phyloP scores from a whole-genome alignment of 2,329 filamentous ascomycete species.

The Zalaria obscura region DNA sequence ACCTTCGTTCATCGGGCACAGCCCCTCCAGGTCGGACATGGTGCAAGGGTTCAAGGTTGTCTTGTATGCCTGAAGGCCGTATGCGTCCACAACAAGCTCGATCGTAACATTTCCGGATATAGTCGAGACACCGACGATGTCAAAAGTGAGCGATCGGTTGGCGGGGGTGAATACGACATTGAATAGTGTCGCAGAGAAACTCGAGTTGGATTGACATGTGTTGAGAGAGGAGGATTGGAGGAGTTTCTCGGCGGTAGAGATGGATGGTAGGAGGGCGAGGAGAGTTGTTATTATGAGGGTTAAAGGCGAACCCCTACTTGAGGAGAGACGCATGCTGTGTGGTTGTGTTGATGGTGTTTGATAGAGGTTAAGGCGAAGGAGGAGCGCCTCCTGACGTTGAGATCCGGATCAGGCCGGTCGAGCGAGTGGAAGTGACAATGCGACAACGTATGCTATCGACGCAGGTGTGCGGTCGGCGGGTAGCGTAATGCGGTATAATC shows the following conservation, averaged over 20 bases:
- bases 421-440: background rate
- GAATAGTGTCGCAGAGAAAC: slow-evolving; percentile 79
- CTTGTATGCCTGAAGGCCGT: slow-evolving; percentile 61
- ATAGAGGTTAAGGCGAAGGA: background rate
- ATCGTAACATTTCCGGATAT: slow-evolving; percentile 73
- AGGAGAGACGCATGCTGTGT: slow-evolving; percentile 16
- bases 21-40: slow-evolving; percentile 37
- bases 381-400: background rate
- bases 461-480: background rate
- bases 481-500: background rate
- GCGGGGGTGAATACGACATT: slow-evolving; percentile 65
- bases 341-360: background rate
- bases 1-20: slow-evolving; percentile 85
- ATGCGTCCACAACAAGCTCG: slow-evolving; percentile 62
- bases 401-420: background rate
- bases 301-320: slow-evolving; percentile 12
- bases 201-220: slow-evolving; percentile 69
- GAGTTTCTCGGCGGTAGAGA: slow-evolving; percentile 44
- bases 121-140: slow-evolving; percentile 69
- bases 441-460: background rate
- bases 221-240: slow-evolving; percentile 76
- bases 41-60: slow-evolving; percentile 63
- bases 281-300: slow-evolving; percentile 19
- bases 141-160: slow-evolving; percentile 58
- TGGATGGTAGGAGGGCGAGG: slow-evolving; percentile 27